Conservation (phyloP, 345 rosid genomes). For the Arabidopsis arenosa region DNA sequence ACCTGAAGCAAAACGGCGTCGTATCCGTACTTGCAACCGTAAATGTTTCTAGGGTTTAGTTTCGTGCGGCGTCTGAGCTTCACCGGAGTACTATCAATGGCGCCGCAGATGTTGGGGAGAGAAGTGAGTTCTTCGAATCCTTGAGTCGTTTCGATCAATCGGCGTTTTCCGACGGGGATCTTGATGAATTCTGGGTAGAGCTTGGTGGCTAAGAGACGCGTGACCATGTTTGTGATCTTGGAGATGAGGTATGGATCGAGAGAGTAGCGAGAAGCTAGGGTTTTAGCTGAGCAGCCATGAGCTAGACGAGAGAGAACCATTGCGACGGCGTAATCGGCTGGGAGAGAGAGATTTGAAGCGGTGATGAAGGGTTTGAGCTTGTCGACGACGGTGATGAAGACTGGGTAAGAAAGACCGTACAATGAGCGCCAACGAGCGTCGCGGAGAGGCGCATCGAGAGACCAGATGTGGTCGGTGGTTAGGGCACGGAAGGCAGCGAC, state of each 20-base stretch:
- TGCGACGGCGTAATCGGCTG: constrained; percentile 94
- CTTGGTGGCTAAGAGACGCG: constrained; percentile 86
- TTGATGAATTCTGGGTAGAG: constrained; percentile 91
- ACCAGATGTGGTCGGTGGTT: constrained; percentile 89
- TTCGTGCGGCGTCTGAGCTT: constrained; percentile 58
- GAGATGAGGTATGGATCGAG: constrained; percentile 92
- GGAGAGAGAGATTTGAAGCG: constrained; percentile 90
- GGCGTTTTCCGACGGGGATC: constrained; percentile 83
- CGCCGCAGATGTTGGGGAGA: constrained; percentile 94
- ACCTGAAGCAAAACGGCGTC: constrained; percentile 86
- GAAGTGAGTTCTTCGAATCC: constrained; percentile 90
- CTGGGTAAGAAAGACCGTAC: constrained; percentile 88
- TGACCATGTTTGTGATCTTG: constrained; percentile 94
- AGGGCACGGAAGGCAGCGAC: constrained; percentile 90
- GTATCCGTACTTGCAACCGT: constrained; percentile 69
- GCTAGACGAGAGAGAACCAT: constrained; percentile 91
- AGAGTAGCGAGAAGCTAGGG: constrained; percentile 73
- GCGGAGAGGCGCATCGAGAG: constrained; percentile 74
- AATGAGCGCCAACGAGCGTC: constrained; percentile 92
- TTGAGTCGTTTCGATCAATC: constrained; percentile 83
- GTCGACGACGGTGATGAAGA: constrained; percentile 87
- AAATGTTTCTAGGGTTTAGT: constrained; percentile 50
- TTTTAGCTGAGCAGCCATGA: constrained; percentile 77
- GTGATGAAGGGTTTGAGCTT: constrained; percentile 87
- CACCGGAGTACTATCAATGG: constrained; percentile 79